These are phyloP conservation scores for Aspergillus sp. DNA, from an alignment of 2,329 filamentous ascomycete species.

Conservation along the genomic window DNA sequence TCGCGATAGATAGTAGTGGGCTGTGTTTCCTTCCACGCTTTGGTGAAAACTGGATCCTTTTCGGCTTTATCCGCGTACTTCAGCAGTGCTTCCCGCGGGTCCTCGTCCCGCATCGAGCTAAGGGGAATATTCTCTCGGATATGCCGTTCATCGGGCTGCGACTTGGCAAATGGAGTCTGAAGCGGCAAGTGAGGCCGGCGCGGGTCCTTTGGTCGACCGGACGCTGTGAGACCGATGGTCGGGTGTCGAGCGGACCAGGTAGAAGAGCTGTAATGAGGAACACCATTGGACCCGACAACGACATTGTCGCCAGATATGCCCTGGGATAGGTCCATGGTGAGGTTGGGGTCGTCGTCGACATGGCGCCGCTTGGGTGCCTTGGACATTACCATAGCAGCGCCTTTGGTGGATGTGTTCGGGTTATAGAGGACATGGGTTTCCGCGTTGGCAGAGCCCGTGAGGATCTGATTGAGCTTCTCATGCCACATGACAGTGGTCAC, in stretches of 20 bases:
- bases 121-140: conserved; percentile 83
- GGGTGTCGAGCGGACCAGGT: conserved; percentile 54
- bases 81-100: conserved; percentile 83
- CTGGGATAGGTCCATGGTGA: conserved; percentile 74
- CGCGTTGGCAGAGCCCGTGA: conserved; percentile 85
- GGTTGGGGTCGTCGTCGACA: conserved; percentile 80
- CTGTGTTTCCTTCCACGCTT: conserved; percentile 85
- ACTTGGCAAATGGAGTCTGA: conserved; percentile 83
- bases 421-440: conserved; percentile 88
- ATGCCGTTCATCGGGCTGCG: conserved; percentile 79
- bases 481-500: conserved; percentile 88
- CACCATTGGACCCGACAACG: conserved; percentile 58
- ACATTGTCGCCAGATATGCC: conserved; percentile 80
- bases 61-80: conserved; percentile 92
- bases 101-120: conserved; percentile 89
- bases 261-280: conserved; percentile 69
- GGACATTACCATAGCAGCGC: conserved; percentile 82
- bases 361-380: conserved; percentile 91
- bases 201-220: conserved; percentile 70
- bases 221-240: conserved; percentile 66
- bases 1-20: conserved; percentile 88
- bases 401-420: conserved; percentile 69
- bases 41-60: conserved; percentile 89
- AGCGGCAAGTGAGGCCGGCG: conserved; percentile 75
- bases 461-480: conserved; percentile 86